phyloP scores from a whole-genome alignment of 108 stramenopile genomes.

The Nitzschia palea region DNA sequence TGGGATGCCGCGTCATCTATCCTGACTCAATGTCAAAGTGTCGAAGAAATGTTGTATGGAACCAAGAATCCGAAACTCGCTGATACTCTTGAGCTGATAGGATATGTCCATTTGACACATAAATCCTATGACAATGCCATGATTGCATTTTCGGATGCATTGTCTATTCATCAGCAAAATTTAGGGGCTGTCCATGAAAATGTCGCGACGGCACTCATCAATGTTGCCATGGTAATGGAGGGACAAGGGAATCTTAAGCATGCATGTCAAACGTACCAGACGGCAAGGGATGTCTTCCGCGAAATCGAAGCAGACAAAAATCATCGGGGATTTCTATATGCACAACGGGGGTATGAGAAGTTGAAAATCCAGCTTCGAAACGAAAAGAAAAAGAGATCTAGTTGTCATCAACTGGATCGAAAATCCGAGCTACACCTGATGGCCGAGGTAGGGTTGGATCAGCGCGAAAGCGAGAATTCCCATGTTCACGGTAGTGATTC shows the following conservation, averaged over 20 bases:
- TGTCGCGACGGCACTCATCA: conserved; percentile 28
- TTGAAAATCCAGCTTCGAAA: neutral
- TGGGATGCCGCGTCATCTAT: conserved; percentile 39
- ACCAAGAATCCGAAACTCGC: conserved; percentile 11
- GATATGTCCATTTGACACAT: conserved; percentile 27
- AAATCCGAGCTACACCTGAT: neutral
- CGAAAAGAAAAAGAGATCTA: neutral
- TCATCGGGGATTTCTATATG: neutral
- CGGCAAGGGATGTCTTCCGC: conserved; percentile 23
- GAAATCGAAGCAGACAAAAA: neutral
- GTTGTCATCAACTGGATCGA: neutral
- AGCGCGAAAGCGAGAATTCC: too few relatives aligned
- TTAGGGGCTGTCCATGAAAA: conserved; percentile 36
- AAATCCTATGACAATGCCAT: conserved; percentile 23
- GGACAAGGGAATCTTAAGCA: conserved; percentile 19
- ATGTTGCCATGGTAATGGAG: conserved; percentile 47
- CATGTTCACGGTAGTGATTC: too few relatives aligned
- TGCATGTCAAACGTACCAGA: conserved; percentile 29
- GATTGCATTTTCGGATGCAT: conserved; percentile 24
- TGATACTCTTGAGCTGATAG: conserved; percentile 41
- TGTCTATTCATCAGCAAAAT: conserved; percentile 13
- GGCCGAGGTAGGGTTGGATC: too few relatives aligned
- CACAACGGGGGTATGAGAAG: neutral
- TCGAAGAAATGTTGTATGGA: conserved; percentile 28
- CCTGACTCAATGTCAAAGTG: conserved; percentile 24